Percentiles rank a stretch among this genome's conserved stretches.
Evolutionary conservation across 768 basidiomycete species (phyloP).

Genomic region (Calocybe indica): DNA sequence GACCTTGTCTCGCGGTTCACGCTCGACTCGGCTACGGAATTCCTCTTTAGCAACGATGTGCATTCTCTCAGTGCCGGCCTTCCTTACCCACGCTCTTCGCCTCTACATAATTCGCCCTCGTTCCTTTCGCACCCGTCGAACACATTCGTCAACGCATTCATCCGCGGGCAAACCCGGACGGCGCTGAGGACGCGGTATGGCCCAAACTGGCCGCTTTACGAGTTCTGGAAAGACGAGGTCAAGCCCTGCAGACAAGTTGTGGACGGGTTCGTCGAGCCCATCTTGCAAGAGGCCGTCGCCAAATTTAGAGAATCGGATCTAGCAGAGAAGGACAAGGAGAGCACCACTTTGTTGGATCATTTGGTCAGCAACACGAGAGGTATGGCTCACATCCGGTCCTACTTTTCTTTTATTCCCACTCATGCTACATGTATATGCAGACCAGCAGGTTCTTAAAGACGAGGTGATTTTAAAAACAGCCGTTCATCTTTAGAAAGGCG

Average conservation of each 20-base stretch:
- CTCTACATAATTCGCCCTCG: slow-evolving; percentile 11
- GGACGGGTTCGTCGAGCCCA: slow-evolving; percentile 45
- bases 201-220: slow-evolving; percentile 42
- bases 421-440: neutral
- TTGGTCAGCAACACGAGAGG: slow-evolving; percentile 50
- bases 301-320: slow-evolving; percentile 11
- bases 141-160: slow-evolving; percentile 43
- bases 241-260: slow-evolving; percentile 40
- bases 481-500: neutral
- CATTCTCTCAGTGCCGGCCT: slow-evolving; percentile 40
- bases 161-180: slow-evolving; percentile 36
- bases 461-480: slow-evolving; percentile 9
- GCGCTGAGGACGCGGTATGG: slow-evolving; percentile 35
- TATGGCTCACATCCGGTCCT: slow-evolving; percentile 12
- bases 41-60: slow-evolving; percentile 47
- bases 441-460: slow-evolving; percentile 15
- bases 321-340: slow-evolving; percentile 11
- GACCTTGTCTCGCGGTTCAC: slow-evolving; percentile 54
- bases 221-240: slow-evolving; percentile 46
- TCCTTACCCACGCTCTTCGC: slow-evolving; percentile 36
- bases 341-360: slow-evolving; percentile 43
- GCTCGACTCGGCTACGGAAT: slow-evolving; percentile 53
- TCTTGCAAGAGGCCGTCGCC: slow-evolving; percentile 40
- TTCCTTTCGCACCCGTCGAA: slow-evolving; percentile 24
- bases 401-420: neutral